Percentiles rank a stretch among this genome's conserved stretches.
phyloP scores from a whole-genome alignment of 169 alveolate species.

The Cryptosporidium meleagridis region DNA sequence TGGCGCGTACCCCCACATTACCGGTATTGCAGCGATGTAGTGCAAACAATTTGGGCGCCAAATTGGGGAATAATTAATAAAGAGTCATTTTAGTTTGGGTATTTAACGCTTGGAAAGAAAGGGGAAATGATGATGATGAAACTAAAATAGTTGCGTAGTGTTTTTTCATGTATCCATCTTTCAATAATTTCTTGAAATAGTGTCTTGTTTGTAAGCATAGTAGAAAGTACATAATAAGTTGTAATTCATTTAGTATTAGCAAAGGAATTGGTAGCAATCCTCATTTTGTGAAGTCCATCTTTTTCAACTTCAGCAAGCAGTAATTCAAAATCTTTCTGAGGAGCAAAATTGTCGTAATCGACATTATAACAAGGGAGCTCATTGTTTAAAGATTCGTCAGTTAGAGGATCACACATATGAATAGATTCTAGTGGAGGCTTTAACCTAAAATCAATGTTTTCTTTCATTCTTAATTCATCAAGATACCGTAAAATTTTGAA shows the following conservation, averaged over 20 bases:
- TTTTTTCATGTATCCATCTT: too few relatives aligned
- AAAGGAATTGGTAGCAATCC: background rate
- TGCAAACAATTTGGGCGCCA: background rate
- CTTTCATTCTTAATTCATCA: conserved; percentile 84
- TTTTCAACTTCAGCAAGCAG: conserved; percentile 60
- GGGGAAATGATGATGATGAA: too few relatives aligned
- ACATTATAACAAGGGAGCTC: conserved; percentile 65
- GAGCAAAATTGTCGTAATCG: conserved; percentile 71
- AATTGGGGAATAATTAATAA: background rate
- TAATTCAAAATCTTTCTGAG: conserved; percentile 68
- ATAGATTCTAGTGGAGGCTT: conserved; percentile 79
- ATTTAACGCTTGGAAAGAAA: too few relatives aligned
- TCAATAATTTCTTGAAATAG: background rate
- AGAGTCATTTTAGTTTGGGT: too few relatives aligned
- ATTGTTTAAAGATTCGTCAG: conserved; percentile 43
- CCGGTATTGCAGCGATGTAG: conserved; percentile 8
- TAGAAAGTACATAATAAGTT: background rate
- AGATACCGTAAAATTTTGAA: conserved; percentile 87
- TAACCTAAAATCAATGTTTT: conserved; percentile 76
- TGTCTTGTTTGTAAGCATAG: background rate
- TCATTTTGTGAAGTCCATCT: conserved; percentile 48
- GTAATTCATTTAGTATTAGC: background rate
- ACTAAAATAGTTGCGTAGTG: too few relatives aligned
- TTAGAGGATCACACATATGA: conserved; percentile 81
- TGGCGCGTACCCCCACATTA: background rate